A percentile compares a stretch with the other conserved stretches of the same genome.
These are phyloP conservation scores for Sisymbrium altissimum DNA, from an alignment of 345 rosid species.

Conservation along the genomic window DNA sequence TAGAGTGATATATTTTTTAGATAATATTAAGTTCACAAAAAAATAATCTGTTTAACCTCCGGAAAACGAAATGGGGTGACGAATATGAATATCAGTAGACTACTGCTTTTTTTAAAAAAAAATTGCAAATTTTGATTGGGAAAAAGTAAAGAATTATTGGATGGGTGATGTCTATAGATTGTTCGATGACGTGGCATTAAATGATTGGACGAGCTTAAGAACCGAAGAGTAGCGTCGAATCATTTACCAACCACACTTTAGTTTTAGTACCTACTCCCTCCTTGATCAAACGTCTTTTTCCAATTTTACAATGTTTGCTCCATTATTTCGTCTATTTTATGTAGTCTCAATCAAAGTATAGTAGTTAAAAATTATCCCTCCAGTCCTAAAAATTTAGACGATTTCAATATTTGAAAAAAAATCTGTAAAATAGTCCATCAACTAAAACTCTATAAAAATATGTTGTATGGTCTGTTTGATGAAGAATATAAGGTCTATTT, in stretches of 20 bases:
- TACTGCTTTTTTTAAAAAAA: too few species aligned
- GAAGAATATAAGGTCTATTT: not conserved
- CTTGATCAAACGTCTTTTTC: conserved; percentile 5
- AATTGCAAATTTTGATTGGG: not conserved
- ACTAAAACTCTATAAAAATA: not conserved
- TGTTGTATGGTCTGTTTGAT: not conserved
- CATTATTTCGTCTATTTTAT: not conserved
- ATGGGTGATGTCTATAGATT: not conserved
- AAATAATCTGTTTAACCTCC: not conserved
- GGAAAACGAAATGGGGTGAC: conserved; percentile 17
- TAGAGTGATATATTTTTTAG: not conserved
- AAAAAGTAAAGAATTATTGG: not conserved
- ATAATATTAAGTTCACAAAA: not conserved
- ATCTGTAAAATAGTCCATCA: not conserved
- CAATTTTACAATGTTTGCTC: not conserved
- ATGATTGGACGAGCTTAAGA: not conserved
- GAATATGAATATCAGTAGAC: not conserved
- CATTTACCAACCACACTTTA: conserved; percentile 22
- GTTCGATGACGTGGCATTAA: not conserved
- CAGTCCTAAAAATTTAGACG: not conserved
- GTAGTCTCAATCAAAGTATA: not conserved
- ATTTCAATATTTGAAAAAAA: not conserved
- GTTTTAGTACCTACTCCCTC: conserved; percentile 18
- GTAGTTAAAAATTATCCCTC: too few species aligned
- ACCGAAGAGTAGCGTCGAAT: conserved; percentile 16